Conservation (phyloP, 2,329 filamentous ascomycete species). For the Diatrype stigma region DNA sequence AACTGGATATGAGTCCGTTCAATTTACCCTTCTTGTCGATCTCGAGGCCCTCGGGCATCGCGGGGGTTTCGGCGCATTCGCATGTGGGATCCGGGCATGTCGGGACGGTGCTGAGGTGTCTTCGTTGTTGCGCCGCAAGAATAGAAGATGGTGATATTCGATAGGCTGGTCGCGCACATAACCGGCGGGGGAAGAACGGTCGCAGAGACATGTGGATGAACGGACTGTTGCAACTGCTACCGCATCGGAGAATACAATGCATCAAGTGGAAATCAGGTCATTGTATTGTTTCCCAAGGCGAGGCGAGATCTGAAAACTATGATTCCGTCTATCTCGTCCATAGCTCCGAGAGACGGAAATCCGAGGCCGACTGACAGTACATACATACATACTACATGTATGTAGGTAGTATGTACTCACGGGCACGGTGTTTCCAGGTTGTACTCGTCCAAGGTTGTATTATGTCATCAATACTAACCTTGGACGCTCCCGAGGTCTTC, state of each 20-base stretch:
- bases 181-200: conserved; percentile 14
- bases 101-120: conserved; percentile 34
- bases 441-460: too few species aligned
- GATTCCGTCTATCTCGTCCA: conserved; percentile 4
- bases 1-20: conserved; percentile 72
- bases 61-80: conserved; percentile 63
- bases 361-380: conserved; percentile 1
- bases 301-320: neutral
- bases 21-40: conserved; percentile 70
- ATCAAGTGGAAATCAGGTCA: neutral
- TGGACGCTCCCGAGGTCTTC: too few species aligned
- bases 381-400: too few species aligned
- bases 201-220: conserved; percentile 17
- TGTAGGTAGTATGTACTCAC: too few species aligned
- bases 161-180: conserved; percentile 3
- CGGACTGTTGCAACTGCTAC: too few species aligned
- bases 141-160: neutral
- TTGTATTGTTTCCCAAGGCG: conserved; percentile 1
- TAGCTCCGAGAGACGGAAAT: conserved; percentile 14
- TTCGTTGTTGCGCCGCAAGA: conserved; percentile 1
- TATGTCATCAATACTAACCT: too few species aligned
- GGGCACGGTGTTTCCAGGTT: too few species aligned
- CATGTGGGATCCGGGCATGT: conserved; percentile 75
- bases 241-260: neutral
- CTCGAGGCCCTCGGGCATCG: conserved; percentile 61